phyloP scores from a whole-genome alignment of 495 filamentous ascomycete genomes.

The Daldinia loculata region DNA sequence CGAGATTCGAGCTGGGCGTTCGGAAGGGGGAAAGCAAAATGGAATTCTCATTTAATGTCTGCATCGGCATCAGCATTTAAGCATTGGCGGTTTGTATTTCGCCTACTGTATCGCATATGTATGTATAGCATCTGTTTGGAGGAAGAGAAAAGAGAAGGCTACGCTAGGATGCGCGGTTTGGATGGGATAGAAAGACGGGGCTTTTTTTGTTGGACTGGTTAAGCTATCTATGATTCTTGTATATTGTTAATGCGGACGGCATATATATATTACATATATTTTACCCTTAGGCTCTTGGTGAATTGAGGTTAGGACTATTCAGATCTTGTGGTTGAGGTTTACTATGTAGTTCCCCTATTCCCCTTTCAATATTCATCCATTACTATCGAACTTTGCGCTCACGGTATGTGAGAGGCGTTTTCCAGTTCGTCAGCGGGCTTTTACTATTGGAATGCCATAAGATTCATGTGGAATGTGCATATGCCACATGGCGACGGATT shows the following conservation, averaged over 20 bases:
- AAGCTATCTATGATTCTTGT: constrained; percentile 15
- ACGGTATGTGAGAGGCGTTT: background rate
- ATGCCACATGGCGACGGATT: background rate
- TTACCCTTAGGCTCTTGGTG: background rate
- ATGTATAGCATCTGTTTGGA: constrained; percentile 10
- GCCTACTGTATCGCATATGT: constrained; percentile 7
- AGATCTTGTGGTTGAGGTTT: background rate
- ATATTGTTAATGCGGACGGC: constrained; percentile 34
- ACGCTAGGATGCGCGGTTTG: background rate
- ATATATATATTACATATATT: constrained; percentile 8
- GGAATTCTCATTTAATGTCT: background rate
- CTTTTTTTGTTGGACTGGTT: background rate
- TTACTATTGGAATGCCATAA: background rate
- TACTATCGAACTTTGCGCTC: background rate
- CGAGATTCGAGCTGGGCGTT: constrained; percentile 22
- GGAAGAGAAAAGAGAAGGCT: constrained; percentile 3
- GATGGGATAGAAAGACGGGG: background rate
- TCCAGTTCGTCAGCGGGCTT: background rate
- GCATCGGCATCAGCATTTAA: constrained; percentile 1
- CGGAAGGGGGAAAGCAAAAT: background rate
- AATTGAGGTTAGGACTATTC: background rate
- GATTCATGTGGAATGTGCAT: background rate
- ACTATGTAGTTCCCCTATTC: background rate
- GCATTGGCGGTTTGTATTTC: constrained; percentile 8
- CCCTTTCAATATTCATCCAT: background rate